Evolutionary conservation across 2,329 filamentous ascomycete genomes (phyloP).

Genomic region (Cladobotryum mycophilum): DNA sequence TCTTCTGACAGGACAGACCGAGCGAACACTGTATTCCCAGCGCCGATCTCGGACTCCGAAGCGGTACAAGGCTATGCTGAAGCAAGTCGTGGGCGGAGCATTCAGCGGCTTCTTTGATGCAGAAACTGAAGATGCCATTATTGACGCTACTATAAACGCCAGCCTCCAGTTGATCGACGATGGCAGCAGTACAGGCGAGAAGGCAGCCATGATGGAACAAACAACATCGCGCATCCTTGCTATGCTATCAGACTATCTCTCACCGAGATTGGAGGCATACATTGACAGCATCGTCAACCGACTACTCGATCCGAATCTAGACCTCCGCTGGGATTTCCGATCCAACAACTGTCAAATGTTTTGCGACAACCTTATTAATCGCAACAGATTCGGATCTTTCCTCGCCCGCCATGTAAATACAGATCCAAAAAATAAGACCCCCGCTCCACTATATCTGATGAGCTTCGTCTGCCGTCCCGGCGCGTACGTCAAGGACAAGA

Average conservation of each 20-base stretch:
- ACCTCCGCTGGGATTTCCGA: conserved; percentile 25
- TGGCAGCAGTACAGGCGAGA: conserved; percentile 12
- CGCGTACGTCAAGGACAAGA: conserved; percentile 19
- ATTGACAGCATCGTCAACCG: conserved; percentile 23
- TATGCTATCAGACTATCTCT: conserved; percentile 21
- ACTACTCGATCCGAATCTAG: conserved; percentile 21
- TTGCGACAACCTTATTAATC: conserved; percentile 30
- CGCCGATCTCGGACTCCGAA: conserved; percentile 17
- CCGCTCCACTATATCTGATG: conserved; percentile 28
- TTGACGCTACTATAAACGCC: conserved; percentile 22
- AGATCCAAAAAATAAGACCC: background rate
- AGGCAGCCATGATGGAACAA: conserved; percentile 12
- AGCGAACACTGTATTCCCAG: conserved; percentile 15
- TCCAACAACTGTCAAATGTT: conserved; percentile 34
- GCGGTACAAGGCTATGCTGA: conserved; percentile 33
- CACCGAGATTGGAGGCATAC: conserved; percentile 22
- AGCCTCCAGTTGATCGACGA: conserved; percentile 19
- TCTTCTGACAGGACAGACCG: conserved; percentile 15
- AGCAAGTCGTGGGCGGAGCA: conserved; percentile 32
- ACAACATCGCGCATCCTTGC: conserved; percentile 12
- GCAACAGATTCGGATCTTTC: conserved; percentile 25
- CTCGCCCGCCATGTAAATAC: conserved; percentile 3
- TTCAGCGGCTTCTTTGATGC: conserved; percentile 25
- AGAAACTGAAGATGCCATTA: conserved; percentile 21
- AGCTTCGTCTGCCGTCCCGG: conserved; percentile 32